phyloP scores from a whole-genome alignment of 805 yeast species.

The Ogataea corticis region DNA sequence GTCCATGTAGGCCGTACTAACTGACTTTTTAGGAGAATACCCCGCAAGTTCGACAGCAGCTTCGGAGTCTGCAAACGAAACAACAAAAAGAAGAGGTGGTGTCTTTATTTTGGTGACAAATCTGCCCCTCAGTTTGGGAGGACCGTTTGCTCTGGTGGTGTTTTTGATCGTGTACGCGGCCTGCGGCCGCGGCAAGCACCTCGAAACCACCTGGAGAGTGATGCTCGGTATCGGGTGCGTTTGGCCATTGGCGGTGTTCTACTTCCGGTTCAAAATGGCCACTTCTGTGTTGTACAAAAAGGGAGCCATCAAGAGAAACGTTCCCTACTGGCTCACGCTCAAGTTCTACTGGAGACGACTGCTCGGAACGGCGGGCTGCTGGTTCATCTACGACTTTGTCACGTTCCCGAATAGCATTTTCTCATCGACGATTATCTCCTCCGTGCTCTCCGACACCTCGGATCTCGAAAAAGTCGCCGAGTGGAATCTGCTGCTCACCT shows the following conservation, averaged over 20 bases:
- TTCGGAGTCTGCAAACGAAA: constrained; percentile 64
- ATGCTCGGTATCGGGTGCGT: constrained; percentile 64
- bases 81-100: constrained; percentile 62
- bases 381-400: constrained; percentile 82
- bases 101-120: constrained; percentile 67
- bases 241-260: constrained; percentile 73
- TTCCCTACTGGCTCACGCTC: constrained; percentile 59
- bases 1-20: not conserved
- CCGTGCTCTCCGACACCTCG: constrained; percentile 45
- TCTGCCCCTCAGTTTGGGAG: constrained; percentile 72
- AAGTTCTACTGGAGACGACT: constrained; percentile 69
- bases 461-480: constrained; percentile 62
- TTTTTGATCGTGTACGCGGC: constrained; percentile 69
- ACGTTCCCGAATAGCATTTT: constrained; percentile 75
- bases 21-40: constrained; percentile 49
- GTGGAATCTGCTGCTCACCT: constrained; percentile 68
- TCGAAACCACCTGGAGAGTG: constrained; percentile 65
- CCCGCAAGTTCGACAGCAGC: constrained; percentile 65
- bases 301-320: constrained; percentile 58
- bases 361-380: constrained; percentile 69
- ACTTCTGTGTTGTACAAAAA: constrained; percentile 64
- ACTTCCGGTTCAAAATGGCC: constrained; percentile 69
- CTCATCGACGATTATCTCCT: constrained; percentile 47
- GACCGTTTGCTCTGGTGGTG: constrained; percentile 70
- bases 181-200: constrained; percentile 44